Conservation (phyloP, 192 early-diverging fungal genomes). For the Backusella morwellensis region DNA sequence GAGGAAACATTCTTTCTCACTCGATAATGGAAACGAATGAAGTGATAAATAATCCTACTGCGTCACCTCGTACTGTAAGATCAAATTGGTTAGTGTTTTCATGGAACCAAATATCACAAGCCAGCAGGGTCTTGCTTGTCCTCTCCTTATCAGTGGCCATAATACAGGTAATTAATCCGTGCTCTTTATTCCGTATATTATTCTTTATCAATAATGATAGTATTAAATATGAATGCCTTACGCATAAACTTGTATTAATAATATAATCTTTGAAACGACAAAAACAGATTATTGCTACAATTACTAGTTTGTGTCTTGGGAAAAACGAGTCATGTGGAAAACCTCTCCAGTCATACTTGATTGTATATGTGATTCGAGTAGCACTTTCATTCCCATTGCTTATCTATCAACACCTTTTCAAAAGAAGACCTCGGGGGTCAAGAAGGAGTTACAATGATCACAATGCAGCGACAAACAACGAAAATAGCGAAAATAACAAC, state of each 20-base stretch:
- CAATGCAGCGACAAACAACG: neutral
- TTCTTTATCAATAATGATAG: neutral
- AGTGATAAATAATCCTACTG: neutral
- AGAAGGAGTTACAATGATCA: neutral
- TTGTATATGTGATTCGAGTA: conserved; percentile 21
- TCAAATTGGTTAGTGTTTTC: conserved; percentile 7
- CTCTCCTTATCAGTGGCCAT: neutral
- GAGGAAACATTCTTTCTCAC: neutral
- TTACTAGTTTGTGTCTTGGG: conserved; percentile 11
- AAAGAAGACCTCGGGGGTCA: neutral
- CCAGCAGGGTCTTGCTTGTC: neutral
- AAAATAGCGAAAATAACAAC: neutral
- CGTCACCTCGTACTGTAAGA: conserved; percentile 11
- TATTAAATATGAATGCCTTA: neutral
- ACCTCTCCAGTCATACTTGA: conserved; percentile 23
- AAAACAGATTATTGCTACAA: conserved; percentile 12
- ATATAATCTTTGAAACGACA: neutral
- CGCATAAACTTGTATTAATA: neutral
- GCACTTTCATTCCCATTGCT: conserved; percentile 12
- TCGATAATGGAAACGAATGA: neutral
- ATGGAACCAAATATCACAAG: conserved; percentile 15
- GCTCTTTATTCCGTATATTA: too few species aligned
- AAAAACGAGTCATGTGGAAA: conserved; percentile 19
- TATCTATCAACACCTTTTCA: conserved; percentile 20
- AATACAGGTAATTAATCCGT: conserved; percentile 16